Base-by-base conservation (phyloP, 306 rosid genomes). In the Medicago arabica region DNA sequence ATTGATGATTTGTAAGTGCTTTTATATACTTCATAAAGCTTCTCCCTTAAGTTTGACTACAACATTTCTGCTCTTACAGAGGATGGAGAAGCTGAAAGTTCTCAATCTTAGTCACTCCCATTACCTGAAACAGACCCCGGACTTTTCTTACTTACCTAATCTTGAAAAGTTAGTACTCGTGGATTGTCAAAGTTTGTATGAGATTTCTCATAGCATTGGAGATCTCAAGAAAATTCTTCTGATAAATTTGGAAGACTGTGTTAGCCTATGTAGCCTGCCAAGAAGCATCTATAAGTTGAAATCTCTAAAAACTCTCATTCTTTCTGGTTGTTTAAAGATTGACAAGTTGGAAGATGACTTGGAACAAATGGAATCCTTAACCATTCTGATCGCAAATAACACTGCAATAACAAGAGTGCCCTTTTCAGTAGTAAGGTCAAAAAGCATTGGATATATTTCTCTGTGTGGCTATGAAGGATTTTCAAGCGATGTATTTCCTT, bases 361-460 rank as follows among this genome's bases (percentile, higher is more conserved):
- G 2, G 60, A 54, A 3, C 13, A 18, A 3, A 54, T 54, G 60
- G 13, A 54, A 54, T 54, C 60, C 7, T 54, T 54, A 18, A 54
- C 60, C 25, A 18, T 25, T 11, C 25, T 54, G 13, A 4, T 54
- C 17, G 60, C 60, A 54, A 17, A 54, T 54, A 54, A 54, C 28
- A 54, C 60, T 18, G 60, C 60, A 18, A 18, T 54, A 54, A 18
- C 28, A 54, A 54, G 12, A 54, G 60, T 54, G 2, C 60, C 60
- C 7, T 8, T 54, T 54, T 54, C 31, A 3, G 28, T 54, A 10
- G 60, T 54, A 54, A 18, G 28, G 31, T 53, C 59, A 9, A 53
- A 53, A 53, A 53, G 59, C 59, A 53, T 53, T 53, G 59, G 59
- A 53, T 53, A 53, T 8, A 53, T 53, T 8, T 53, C 59, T 53